Percentiles rank a stretch among this genome's conserved stretches.
phyloP scores from a whole-genome alignment of 768 basidiomycete species.

The Russula emetica region DNA sequence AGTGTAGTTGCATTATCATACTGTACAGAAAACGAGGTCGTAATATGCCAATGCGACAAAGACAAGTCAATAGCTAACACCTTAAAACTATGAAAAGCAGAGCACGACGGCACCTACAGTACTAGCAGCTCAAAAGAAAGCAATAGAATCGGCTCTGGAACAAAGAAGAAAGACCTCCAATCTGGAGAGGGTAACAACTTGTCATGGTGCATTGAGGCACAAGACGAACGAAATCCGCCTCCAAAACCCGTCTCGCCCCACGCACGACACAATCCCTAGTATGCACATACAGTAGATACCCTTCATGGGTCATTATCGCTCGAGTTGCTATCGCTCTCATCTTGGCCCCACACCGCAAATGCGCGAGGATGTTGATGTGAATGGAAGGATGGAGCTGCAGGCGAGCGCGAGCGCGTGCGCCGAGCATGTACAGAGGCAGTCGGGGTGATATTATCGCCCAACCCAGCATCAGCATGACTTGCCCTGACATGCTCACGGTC shows the following conservation, averaged over 20 bases:
- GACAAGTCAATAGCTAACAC: background rate
- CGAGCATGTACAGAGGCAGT: conserved; percentile 25
- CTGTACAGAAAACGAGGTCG: background rate
- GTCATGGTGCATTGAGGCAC: background rate
- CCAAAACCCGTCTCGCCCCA: background rate
- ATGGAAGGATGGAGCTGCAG: conserved; percentile 31
- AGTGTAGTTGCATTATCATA: background rate
- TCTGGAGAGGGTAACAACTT: background rate
- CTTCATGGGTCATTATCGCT: conserved; percentile 59
- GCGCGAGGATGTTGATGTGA: conserved; percentile 43
- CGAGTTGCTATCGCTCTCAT: conserved; percentile 81
- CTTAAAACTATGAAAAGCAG: background rate
- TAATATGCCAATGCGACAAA: background rate
- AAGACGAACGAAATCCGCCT: background rate
- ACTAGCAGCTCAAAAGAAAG: background rate
- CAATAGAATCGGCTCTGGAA: background rate
- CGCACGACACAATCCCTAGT: background rate
- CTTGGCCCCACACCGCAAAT: conserved; percentile 85
- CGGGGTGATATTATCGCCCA: conserved; percentile 21
- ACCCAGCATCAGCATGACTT: conserved; percentile 2
- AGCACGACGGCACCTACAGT: background rate
- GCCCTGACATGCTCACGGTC: background rate
- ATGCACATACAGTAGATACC: background rate
- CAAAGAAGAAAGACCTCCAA: background rate
- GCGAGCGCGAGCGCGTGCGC: conserved; percentile 31